Evolutionary conservation across 805 yeast genomes (phyloP).

Genomic region (Lachancea cidri): DNA sequence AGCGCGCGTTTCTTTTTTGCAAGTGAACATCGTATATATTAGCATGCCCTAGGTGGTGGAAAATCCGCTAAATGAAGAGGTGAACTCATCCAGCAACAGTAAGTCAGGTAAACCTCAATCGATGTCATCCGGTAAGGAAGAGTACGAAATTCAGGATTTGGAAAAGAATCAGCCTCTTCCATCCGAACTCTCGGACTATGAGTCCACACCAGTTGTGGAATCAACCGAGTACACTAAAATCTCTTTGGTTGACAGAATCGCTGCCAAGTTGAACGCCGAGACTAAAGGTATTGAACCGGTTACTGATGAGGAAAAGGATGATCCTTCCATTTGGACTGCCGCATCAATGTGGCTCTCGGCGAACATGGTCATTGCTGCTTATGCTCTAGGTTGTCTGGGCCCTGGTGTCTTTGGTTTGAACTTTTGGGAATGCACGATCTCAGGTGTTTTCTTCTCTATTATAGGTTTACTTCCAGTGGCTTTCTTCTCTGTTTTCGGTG

Average conservation of each 20-base stretch:
- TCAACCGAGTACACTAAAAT: slow-evolving; percentile 14
- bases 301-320: slow-evolving; percentile 72
- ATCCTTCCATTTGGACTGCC: slow-evolving; percentile 59
- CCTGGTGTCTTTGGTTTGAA: slow-evolving; percentile 58
- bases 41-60: not conserved
- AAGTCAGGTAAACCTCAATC: not conserved
- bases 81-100: not conserved
- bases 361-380: slow-evolving; percentile 80
- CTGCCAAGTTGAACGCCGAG: slow-evolving; percentile 40
- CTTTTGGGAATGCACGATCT: slow-evolving; percentile 65
- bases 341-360: slow-evolving; percentile 92
- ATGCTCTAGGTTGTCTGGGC: slow-evolving; percentile 70
- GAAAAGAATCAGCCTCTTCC: slow-evolving; percentile 9
- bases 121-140: slow-evolving; percentile 7
- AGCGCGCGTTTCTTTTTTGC: not conserved
- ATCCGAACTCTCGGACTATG: slow-evolving; percentile 8
- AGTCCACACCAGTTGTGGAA: slow-evolving; percentile 11
- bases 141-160: slow-evolving; percentile 11
- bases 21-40: not conserved
- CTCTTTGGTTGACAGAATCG: slow-evolving; percentile 22
- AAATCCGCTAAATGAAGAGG: not conserved
- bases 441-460: slow-evolving; percentile 65
- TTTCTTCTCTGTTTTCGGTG: slow-evolving; percentile 76
- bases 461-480: slow-evolving; percentile 80
- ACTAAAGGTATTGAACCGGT: slow-evolving; percentile 77